A percentile compares a stretch with the other conserved stretches of the same genome.
These are phyloP conservation scores for Cladorrhinum sp. DNA, from an alignment of 2,329 filamentous ascomycete genomes.

Conservation along the genomic window DNA sequence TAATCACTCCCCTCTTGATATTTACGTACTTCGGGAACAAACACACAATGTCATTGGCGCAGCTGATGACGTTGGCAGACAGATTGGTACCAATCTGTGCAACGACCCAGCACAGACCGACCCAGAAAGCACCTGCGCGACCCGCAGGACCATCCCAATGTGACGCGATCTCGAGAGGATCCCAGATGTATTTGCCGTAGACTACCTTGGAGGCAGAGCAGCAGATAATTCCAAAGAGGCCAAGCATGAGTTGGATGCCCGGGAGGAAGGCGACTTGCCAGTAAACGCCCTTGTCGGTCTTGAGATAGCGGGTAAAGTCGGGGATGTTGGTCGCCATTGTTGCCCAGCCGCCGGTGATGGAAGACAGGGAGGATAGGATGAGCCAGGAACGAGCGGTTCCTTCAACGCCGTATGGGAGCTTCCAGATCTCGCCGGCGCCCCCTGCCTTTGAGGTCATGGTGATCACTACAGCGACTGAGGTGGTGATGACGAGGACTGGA, in stretches of 20 bases:
- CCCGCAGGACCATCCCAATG: slow-evolving; percentile 46
- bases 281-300: slow-evolving; percentile 26
- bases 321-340: slow-evolving; percentile 28
- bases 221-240: slow-evolving; percentile 51
- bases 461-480: slow-evolving; percentile 22
- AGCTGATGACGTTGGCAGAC: slow-evolving; percentile 53
- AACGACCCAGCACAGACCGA: slow-evolving; percentile 44
- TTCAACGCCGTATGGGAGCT: slow-evolving; percentile 24
- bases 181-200: slow-evolving; percentile 42
- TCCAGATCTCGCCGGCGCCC: slow-evolving; percentile 28
- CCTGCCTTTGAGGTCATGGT: slow-evolving; percentile 28
- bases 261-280: slow-evolving; percentile 28
- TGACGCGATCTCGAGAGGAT: slow-evolving; percentile 43
- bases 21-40: slow-evolving; percentile 41
- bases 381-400: slow-evolving; percentile 27
- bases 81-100: slow-evolving; percentile 56
- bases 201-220: slow-evolving; percentile 51
- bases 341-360: slow-evolving; percentile 28
- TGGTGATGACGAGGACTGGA: slow-evolving; percentile 23
- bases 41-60: slow-evolving; percentile 50
- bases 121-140: slow-evolving; percentile 40
- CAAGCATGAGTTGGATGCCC: slow-evolving; percentile 31
- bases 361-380: slow-evolving; percentile 27
- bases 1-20: slow-evolving; percentile 53
- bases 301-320: slow-evolving; percentile 29